Conservation (phyloP, 257 asterid genomes). For the Gardenia jasminoides region DNA sequence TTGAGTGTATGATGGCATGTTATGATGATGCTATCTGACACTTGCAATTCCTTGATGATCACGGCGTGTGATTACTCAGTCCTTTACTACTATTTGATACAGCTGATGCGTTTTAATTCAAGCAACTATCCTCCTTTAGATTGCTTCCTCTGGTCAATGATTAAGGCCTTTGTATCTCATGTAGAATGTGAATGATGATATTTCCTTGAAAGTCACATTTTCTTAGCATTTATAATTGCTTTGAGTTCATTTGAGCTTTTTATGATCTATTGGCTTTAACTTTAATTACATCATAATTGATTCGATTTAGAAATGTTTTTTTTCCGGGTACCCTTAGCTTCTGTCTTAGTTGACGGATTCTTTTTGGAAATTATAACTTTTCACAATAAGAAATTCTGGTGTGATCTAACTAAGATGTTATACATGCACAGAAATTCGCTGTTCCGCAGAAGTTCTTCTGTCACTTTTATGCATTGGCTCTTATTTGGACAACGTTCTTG, state of each 20-base stretch:
- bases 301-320: not conserved
- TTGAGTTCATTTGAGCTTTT: not conserved
- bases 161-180: not conserved
- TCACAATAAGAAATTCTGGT: not conserved
- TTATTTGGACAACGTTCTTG: conserved; percentile 65
- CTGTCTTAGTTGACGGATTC: not conserved
- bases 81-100: not conserved
- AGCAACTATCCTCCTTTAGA: not conserved
- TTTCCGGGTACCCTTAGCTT: not conserved
- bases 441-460: conserved; percentile 79
- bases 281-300: not conserved
- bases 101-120: not conserved
- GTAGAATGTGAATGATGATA: not conserved
- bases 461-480: conserved; percentile 75
- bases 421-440: conserved; percentile 54
- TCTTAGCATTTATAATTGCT: not conserved
- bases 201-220: not conserved
- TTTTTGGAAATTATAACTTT: not conserved
- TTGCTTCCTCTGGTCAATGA: not conserved
- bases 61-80: not conserved
- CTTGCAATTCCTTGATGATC: not conserved
- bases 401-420: not conserved
- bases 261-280: not conserved
- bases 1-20: not conserved
- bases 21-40: too few relatives aligned